These are phyloP conservation scores for Peronospora farinosa DNA, from an alignment of 352 stramenopile genomes.

Conservation along the genomic window DNA sequence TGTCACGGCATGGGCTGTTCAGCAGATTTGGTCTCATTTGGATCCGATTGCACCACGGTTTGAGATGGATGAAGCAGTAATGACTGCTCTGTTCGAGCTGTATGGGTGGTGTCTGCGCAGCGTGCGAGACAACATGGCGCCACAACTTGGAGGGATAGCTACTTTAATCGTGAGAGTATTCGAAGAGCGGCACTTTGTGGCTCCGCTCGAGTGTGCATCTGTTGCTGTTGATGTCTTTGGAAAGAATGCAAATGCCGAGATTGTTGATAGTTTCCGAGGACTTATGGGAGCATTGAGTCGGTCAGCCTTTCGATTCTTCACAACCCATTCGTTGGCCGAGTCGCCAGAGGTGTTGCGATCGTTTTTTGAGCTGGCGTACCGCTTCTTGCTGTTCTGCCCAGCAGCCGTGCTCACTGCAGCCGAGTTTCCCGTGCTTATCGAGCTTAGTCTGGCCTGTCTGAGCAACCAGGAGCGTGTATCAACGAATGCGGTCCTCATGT, in stretches of 20 bases:
- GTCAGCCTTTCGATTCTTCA: slow-evolving; percentile 63
- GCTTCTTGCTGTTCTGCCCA: slow-evolving; percentile 66
- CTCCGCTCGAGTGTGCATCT: slow-evolving; percentile 57
- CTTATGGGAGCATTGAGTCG: slow-evolving; percentile 56
- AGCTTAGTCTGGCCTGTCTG: slow-evolving; percentile 53
- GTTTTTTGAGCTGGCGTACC: slow-evolving; percentile 65
- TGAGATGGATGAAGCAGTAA: slow-evolving; percentile 35
- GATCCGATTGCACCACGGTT: slow-evolving; percentile 37
- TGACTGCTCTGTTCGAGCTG: slow-evolving; percentile 58
- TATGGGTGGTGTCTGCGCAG: slow-evolving; percentile 72
- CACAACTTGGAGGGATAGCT: slow-evolving; percentile 42
- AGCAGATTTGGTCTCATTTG: slow-evolving; percentile 56
- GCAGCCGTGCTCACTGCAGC: slow-evolving; percentile 45
- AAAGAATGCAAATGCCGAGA: slow-evolving; percentile 32
- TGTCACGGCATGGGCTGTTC: slow-evolving; percentile 42
- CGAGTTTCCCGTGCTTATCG: slow-evolving; percentile 54
- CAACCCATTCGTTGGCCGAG: slow-evolving; percentile 46
- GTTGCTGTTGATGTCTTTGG: slow-evolving; percentile 68
- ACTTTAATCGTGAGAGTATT: slow-evolving; percentile 60
- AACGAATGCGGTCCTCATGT: slow-evolving; percentile 63
- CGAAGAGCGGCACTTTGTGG: slow-evolving; percentile 41
- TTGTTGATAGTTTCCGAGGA: slow-evolving; percentile 47
- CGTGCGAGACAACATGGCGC: slow-evolving; percentile 47
- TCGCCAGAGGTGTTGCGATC: slow-evolving; percentile 54
- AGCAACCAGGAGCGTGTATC: slow-evolving; percentile 60